phyloP scores from a whole-genome alignment of 495 filamentous ascomycete genomes.

The Immersiella caudata region DNA sequence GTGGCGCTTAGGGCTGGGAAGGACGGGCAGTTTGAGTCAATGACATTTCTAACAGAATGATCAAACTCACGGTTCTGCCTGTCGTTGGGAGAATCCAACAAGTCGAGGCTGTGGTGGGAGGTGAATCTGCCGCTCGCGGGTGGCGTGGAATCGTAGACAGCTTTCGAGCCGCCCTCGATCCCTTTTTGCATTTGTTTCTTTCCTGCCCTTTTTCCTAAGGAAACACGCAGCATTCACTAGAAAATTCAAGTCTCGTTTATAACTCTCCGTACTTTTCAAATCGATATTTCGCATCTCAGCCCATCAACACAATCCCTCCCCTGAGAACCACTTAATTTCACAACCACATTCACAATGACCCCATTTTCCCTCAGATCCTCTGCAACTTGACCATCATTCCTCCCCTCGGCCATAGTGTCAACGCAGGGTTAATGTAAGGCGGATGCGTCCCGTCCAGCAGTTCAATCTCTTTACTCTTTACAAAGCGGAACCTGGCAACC shows the following conservation, averaged over 20 bases:
- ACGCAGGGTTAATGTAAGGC: conserved; percentile 26
- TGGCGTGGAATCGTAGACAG: too few species aligned
- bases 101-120: too few species aligned
- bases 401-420: conserved; percentile 25
- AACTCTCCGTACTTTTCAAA: too few species aligned
- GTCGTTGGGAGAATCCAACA: not conserved
- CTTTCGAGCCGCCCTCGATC: too few species aligned
- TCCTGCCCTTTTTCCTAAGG: too few species aligned
- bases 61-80: not conserved
- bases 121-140: too few species aligned
- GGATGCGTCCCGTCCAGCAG: conserved; percentile 20
- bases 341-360: not conserved
- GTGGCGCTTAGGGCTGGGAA: conserved; percentile 39
- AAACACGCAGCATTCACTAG: too few species aligned
- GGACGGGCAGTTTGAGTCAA: conserved; percentile 23
- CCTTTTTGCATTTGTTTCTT: too few species aligned
- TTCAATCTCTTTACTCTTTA: conserved; percentile 21
- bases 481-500: conserved; percentile 34
- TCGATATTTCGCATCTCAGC: too few species aligned
- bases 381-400: conserved; percentile 26
- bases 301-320: not conserved
- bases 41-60: conserved; percentile 13
- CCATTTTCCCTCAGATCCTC: conserved; percentile 17
- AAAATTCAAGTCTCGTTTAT: too few species aligned
- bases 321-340: not conserved